Evolutionary conservation across 768 basidiomycete species (phyloP), one percentile per base, ranked within the genome.

Genomic region (Lactifluus hygrophoroides): DNA sequence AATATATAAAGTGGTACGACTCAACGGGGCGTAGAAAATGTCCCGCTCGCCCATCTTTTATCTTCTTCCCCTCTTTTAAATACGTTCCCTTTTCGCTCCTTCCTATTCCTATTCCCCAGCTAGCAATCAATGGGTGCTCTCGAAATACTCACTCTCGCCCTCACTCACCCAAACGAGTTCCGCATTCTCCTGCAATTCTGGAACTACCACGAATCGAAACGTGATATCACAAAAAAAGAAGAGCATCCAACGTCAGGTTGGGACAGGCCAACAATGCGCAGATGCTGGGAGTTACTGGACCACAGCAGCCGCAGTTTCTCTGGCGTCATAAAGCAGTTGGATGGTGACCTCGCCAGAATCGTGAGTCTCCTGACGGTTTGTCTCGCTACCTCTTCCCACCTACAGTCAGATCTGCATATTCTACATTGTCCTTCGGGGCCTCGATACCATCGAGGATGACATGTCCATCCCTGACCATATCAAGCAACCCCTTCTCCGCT

Each of bases 391-490:
- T 6, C 17, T 52, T 19, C 34, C 45, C 6, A 27, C 9, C 14
- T 2, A 9, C 5, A 42, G 47, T 16, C 62, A 96, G 95, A 85
- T 97, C 63, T 93, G 90, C 70, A 72, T 98, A 59, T 98, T 96
- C 72, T 99, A 98, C 72, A 82, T 99, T 43, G 88, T 94, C 5
- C 79, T 99, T 6, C 84, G 95, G 21, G 96, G 84, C 5, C 76
- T 97, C n/a, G 95, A 99, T 71, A 99, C 95, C 4, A 82, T 99
- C 62, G 95, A 98, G 71, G 95, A 99, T 71, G 95, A 99, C 74
- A 97, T 97, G 94, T 90, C 93, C 0, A 82, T 99, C 56, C 79
- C 90, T 0, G 90, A 93, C 71, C 75, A 82, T 17, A 71, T 86
- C 65, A 99, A 99, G 69, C 90, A 93, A 54, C 86, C 90, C 3